Base-by-base conservation (phyloP, 352 stramenopile genomes). In the Phytopythium vexans region DNA sequence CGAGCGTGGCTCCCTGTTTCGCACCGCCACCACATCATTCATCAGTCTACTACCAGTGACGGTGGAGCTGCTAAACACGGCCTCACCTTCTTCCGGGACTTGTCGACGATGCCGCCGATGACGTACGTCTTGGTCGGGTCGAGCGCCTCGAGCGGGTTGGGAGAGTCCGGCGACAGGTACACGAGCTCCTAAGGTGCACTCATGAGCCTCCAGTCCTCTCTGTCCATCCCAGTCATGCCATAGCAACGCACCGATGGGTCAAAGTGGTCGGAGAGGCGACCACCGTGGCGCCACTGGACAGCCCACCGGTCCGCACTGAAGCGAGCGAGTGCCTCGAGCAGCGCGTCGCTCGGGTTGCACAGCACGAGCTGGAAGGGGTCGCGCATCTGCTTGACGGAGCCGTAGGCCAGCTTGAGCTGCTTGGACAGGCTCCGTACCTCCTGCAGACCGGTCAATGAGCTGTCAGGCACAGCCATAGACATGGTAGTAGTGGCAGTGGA, bases 41-140 rank as follows among this genome's bases (percentile, higher is more conserved):
- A 54, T 54, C 21, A 42, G n/a, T 33, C 32, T 10, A 49, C 9
- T 10, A 27, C 21, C 21, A 27, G 21, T 27, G 21, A 49, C 21
- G 8, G 11, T 39, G 16, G 12, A 10, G 31, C 15, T n/a, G 31
- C n/a, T 31, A 50, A 41, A 38, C 11, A 39, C 39, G 21, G 21
- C 21, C 49, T 40, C 4, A 80, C 70, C 49, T 91, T 91, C 46
- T 86, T 85, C 7, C 79, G 66, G 1, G 77, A 88, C 56, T 88
- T 88, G 62, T 92, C 82, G 21, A 92, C 79, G 48, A 92, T 90
- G 52, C 82, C 79, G 8, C 82, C 82, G 44, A 92, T 89, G 40
- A 92, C 77, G 45, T 92, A 92, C 49, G 78, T 84, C 58, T 89
- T 92, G 34, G 48, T 70, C 0, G 61, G 41, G 9, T 92, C 82